Evolutionary conservation across 495 filamentous ascomycete species (phyloP).

Genomic region (Cercophora sp.): DNA sequence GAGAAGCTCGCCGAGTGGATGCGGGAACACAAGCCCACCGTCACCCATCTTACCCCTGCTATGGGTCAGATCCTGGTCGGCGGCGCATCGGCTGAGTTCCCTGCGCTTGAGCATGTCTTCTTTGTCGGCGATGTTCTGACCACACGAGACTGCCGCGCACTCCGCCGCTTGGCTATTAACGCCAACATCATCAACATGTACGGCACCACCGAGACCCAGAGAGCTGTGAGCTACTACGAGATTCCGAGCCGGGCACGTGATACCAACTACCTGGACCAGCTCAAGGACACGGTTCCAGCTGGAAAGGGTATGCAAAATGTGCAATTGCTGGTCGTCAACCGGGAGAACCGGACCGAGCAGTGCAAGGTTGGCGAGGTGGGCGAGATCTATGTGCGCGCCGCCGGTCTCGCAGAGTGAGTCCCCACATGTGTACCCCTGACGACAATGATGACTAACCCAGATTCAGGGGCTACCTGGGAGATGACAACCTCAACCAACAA

Average conservation of each 20-base stretch:
- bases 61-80: slow-evolving; percentile 96
- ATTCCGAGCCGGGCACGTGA: slow-evolving; percentile 67
- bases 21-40: slow-evolving; percentile 68
- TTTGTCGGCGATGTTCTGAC: slow-evolving; percentile 93
- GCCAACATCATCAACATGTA: slow-evolving; percentile 86
- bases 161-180: slow-evolving; percentile 76
- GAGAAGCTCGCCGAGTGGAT: slow-evolving; percentile 93
- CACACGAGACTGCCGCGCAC: slow-evolving; percentile 75
- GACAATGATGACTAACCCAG: too few relatives aligned
- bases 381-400: slow-evolving; percentile 86
- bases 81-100: slow-evolving; percentile 73
- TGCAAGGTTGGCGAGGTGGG: slow-evolving; percentile 81
- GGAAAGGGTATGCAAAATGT: slow-evolving; percentile 92
- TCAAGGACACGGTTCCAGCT: slow-evolving; percentile 79
- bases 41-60: slow-evolving; percentile 90
- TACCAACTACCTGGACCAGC: slow-evolving; percentile 62
- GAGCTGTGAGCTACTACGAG: slow-evolving; percentile 84
- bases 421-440: background rate
- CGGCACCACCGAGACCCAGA: slow-evolving; percentile 85
- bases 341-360: slow-evolving; percentile 63
- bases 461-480: slow-evolving; percentile 65
- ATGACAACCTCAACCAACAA: slow-evolving; percentile 61
- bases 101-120: slow-evolving; percentile 74
- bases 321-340: slow-evolving; percentile 85
- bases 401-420: slow-evolving; percentile 70